Conservation (phyloP, 1,284 basidiomycete species). For the Ceratobasidium sp. region DNA sequence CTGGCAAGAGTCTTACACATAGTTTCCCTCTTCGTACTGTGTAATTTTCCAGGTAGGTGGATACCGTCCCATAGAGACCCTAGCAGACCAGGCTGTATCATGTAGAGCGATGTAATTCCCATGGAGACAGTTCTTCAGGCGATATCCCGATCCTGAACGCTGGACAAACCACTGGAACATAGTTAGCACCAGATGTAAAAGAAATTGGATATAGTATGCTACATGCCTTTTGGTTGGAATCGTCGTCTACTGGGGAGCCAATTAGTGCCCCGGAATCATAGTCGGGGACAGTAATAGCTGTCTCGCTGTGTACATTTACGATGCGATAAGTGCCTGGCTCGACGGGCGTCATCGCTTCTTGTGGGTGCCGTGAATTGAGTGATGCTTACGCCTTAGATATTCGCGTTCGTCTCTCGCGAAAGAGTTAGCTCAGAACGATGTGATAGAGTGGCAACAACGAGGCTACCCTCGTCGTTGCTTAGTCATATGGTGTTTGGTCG, state of each 20-base stretch:
- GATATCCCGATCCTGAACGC: slow-evolving; percentile 12
- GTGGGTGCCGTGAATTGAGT: neutral
- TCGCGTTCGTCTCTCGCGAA: too few species aligned
- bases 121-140: neutral
- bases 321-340: slow-evolving; percentile 30
- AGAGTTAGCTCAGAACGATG: too few species aligned
- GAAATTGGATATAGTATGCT: too few species aligned
- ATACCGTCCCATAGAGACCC: neutral
- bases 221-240: too few species aligned
- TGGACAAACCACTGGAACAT: slow-evolving; percentile 35
- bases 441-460: too few species aligned
- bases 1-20: neutral
- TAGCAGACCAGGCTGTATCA: neutral
- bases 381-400: too few species aligned
- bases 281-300: slow-evolving; percentile 17
- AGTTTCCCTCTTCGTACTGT: neutral
- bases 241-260: too few species aligned
- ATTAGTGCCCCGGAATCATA: too few species aligned
- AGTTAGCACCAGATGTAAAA: too few species aligned
- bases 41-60: slow-evolving; percentile 12
- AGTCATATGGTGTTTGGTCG: too few species aligned
- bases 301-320: slow-evolving; percentile 8
- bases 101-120: neutral
- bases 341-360: neutral
- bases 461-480: too few species aligned